Conservation (phyloP, 2,329 filamentous ascomycete species). For the Neoascochyta sp. region DNA sequence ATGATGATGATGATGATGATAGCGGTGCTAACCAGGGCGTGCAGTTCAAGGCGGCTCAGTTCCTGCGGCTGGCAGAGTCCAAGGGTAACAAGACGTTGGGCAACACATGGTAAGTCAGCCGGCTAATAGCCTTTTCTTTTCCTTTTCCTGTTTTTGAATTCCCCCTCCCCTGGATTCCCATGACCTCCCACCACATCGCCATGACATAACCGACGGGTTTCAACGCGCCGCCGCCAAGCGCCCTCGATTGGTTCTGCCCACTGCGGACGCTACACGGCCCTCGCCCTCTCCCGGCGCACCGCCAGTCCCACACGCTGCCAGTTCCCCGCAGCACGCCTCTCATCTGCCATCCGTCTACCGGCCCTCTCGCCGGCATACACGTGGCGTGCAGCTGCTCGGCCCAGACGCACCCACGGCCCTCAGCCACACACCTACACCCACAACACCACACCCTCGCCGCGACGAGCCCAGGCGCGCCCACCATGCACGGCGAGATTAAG, state of each 20-base stretch:
- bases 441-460: no score
- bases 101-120: slow-evolving; percentile 81
- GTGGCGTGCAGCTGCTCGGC: slow-evolving; percentile 36
- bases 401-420: no score
- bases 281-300: slow-evolving; percentile 28
- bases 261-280: slow-evolving; percentile 30
- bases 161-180: background rate
- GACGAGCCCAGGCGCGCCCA: no score
- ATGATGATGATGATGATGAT: no score
- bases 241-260: slow-evolving; percentile 23
- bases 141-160: slow-evolving; percentile 5
- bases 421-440: no score
- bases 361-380: slow-evolving; percentile 26
- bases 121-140: slow-evolving; percentile 6
- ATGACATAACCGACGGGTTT: slow-evolving; percentile 25
- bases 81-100: slow-evolving; percentile 86
- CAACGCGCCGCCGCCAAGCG: slow-evolving; percentile 31
- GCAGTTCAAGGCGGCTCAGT: slow-evolving; percentile 77
- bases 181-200: slow-evolving; percentile 12
- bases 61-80: slow-evolving; percentile 86
- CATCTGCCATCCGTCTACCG: slow-evolving; percentile 19
- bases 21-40: no score
- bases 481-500: no score
- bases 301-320: background rate
- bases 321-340: slow-evolving; percentile 12